Percentiles rank a stretch among this genome's conserved stretches.
Evolutionary conservation across 2,329 filamentous ascomycete species (phyloP).

Genomic region (Colletotrichum sp.): DNA sequence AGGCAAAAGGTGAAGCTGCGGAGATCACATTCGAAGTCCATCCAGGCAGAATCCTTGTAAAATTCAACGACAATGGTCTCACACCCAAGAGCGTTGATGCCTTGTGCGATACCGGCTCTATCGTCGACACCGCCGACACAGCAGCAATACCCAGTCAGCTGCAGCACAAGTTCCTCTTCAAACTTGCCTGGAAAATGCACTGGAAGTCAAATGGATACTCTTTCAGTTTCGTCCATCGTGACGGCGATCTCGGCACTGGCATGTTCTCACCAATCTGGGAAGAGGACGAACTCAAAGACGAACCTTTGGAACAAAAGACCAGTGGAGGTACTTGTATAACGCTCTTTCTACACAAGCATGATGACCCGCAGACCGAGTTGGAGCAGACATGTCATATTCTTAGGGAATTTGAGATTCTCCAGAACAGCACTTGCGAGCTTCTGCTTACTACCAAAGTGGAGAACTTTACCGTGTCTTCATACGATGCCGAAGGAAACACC

Average conservation of each 20-base stretch:
- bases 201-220: constrained; percentile 48
- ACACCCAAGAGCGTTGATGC: constrained; percentile 44
- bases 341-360: constrained; percentile 36
- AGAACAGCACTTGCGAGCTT: constrained; percentile 36
- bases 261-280: constrained; percentile 55
- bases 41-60: constrained; percentile 43
- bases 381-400: constrained; percentile 29
- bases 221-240: constrained; percentile 46
- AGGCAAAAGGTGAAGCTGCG: neutral
- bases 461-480: neutral
- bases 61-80: constrained; percentile 58
- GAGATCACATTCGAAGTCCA: constrained; percentile 39
- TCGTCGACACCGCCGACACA: neutral
- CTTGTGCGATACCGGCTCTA: constrained; percentile 41
- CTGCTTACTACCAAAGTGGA: constrained; percentile 39
- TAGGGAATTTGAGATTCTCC: constrained; percentile 40
- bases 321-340: constrained; percentile 35
- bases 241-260: constrained; percentile 50
- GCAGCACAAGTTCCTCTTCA: constrained; percentile 59
- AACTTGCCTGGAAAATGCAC: constrained; percentile 46
- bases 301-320: neutral
- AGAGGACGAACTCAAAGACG: constrained; percentile 31
- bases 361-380: constrained; percentile 18
- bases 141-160: constrained; percentile 39
- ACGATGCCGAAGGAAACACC: neutral